Evolutionary conservation across 257 asterid species (phyloP).

Genomic region (Solanum paucissectum): DNA sequence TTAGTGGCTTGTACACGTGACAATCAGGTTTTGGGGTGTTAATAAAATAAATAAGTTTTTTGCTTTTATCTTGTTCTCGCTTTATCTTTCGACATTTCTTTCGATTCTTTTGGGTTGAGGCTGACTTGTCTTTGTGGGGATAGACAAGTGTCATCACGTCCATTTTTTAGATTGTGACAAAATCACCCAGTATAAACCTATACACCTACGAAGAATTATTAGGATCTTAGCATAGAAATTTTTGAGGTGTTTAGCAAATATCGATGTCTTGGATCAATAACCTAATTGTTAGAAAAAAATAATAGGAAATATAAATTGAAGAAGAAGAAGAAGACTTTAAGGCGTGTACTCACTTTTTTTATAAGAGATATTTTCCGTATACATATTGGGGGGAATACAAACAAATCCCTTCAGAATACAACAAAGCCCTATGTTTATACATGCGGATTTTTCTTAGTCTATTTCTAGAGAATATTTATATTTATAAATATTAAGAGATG

Average conservation of each 20-base stretch:
- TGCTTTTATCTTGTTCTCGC: not conserved
- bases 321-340: too few species aligned
- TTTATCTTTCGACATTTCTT: too few species aligned
- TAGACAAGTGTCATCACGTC: not conserved
- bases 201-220: too few species aligned
- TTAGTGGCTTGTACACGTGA: not conserved
- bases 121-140: not conserved
- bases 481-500: not conserved
- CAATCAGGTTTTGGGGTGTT: not conserved
- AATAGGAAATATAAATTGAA: too few species aligned
- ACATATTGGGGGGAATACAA: not conserved
- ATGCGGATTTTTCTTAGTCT: not conserved
- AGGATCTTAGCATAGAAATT: too few species aligned
- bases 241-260: too few species aligned
- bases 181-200: not conserved
- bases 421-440: not conserved
- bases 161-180: too few species aligned
- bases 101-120: not conserved
- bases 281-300: too few species aligned
- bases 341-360: not conserved
- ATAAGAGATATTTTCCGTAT: too few species aligned
- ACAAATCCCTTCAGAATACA: not conserved
- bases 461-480: not conserved
- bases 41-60: too few species aligned
- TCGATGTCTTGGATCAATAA: too few species aligned